Percentiles rank a stretch among this genome's conserved stretches.
Conservation (phyloP, 1,284 basidiomycete species). For the Lignosus rhinocerotis region DNA sequence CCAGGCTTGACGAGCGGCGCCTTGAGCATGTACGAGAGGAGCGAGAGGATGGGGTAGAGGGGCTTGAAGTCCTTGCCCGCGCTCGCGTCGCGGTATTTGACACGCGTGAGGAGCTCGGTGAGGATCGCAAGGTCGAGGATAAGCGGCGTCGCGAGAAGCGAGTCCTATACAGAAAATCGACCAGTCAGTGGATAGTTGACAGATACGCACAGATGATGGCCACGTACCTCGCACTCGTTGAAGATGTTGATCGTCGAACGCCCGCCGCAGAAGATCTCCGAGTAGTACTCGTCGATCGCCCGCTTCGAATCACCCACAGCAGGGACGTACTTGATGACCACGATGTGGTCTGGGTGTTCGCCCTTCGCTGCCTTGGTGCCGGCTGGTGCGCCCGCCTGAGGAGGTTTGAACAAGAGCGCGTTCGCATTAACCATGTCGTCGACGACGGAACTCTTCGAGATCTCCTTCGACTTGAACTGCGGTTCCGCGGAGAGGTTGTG, state of each 20-base stretch:
- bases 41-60: slow-evolving; percentile 85
- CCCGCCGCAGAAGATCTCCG: slow-evolving; percentile 86
- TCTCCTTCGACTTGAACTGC: slow-evolving; percentile 99
- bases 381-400: slow-evolving; percentile 52
- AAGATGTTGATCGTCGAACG: slow-evolving; percentile 89
- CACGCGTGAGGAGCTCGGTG: slow-evolving; percentile 92
- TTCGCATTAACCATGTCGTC: slow-evolving; percentile 98
- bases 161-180: slow-evolving; percentile 60
- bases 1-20: slow-evolving; percentile 97
- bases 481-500: slow-evolving; percentile 89
- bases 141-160: slow-evolving; percentile 92
- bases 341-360: slow-evolving; percentile 96
- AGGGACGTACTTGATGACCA: slow-evolving; percentile 94
- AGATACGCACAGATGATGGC: slow-evolving; percentile 1
- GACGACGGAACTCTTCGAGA: slow-evolving; percentile 94
- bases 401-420: slow-evolving; percentile 85
- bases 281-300: slow-evolving; percentile 99
- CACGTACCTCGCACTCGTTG: slow-evolving; percentile 87
- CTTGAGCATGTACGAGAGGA: slow-evolving; percentile 96
- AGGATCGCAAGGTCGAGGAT: slow-evolving; percentile 95
- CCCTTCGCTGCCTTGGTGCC: slow-evolving; percentile 74
- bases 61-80: slow-evolving; percentile 64
- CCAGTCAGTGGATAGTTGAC: slow-evolving; percentile 8
- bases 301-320: slow-evolving; percentile 97
- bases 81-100: slow-evolving; percentile 76